phyloP scores from a whole-genome alignment of 73 alveolate species.

The Stentor roeselii region DNA sequence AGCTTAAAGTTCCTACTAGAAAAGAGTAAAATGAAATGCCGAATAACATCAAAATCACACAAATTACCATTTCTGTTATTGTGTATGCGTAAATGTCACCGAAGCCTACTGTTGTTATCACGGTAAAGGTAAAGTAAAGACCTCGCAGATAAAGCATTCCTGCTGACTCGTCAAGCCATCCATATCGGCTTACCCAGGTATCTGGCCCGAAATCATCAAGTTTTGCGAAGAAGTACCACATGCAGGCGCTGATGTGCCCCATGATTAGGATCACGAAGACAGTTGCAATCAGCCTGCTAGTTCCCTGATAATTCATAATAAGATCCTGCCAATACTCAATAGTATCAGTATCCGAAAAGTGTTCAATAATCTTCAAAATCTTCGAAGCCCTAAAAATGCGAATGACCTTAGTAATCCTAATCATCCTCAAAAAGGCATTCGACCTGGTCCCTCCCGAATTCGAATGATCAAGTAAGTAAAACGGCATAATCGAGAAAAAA shows the following conservation, averaged over 20 bases:
- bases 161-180: conserved; percentile 34
- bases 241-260: conserved; percentile 36
- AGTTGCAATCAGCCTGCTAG: background rate
- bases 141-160: background rate
- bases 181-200: conserved; percentile 54
- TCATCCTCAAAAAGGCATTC: background rate
- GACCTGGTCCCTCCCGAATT: background rate
- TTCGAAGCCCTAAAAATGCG: conserved; percentile 21
- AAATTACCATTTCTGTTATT: conserved; percentile 23
- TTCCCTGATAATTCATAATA: background rate
- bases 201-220: conserved; percentile 32
- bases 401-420: background rate
- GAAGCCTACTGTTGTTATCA: conserved; percentile 28
- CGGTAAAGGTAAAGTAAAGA: conserved; percentile 15
- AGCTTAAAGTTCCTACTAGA: conserved; percentile 12
- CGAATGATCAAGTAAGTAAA: background rate
- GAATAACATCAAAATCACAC: background rate
- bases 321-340: conserved; percentile 32
- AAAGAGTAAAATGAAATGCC: conserved; percentile 29
- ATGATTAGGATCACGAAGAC: background rate
- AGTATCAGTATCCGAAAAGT: background rate
- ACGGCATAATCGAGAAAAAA: conserved; percentile 69
- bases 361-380: background rate
- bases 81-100: conserved; percentile 26
- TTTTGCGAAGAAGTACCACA: conserved; percentile 45